Evolutionary conservation across 2,329 filamentous ascomycete genomes (phyloP).

Genomic region (Orbilia blumenaviensis): DNA sequence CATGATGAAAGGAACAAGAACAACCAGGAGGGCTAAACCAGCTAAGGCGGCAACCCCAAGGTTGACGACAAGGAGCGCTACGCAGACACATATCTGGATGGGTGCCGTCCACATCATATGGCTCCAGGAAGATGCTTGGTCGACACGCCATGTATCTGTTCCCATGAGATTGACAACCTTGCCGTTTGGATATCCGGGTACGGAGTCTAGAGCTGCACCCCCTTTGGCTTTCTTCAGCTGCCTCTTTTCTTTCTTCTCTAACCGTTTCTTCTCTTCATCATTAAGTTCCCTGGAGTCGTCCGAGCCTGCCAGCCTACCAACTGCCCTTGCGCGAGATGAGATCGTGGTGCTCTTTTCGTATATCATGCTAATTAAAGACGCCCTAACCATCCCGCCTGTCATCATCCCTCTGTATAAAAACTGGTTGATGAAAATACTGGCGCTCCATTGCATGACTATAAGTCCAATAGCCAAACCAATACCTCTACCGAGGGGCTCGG

Average conservation of each 20-base stretch:
- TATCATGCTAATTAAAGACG: conserved; percentile 85
- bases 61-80: conserved; percentile 93
- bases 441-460: conserved; percentile 85
- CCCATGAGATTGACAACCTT: conserved; percentile 99
- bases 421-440: conserved; percentile 91
- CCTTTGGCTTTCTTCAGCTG: conserved; percentile 68
- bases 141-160: conserved; percentile 95
- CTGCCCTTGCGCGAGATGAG: conserved; percentile 88
- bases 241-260: conserved; percentile 61
- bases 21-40: conserved; percentile 90
- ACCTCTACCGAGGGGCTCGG: conserved; percentile 82
- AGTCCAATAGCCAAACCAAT: conserved; percentile 90
- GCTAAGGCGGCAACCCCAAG: conserved; percentile 95
- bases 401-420: conserved; percentile 97
- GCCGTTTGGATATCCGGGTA: conserved; percentile 82
- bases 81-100: conserved; percentile 94
- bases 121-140: conserved; percentile 82
- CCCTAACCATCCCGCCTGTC: conserved; percentile 95
- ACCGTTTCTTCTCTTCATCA: conserved; percentile 65
- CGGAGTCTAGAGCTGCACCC: conserved; percentile 58
- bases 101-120: conserved; percentile 96
- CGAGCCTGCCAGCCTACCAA: conserved; percentile 87
- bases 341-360: conserved; percentile 86
- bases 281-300: conserved; percentile 70
- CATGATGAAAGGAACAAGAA: conserved; percentile 95